Base-by-base conservation (phyloP, 441 rosid genomes). In the Populus hybrid region DNA sequence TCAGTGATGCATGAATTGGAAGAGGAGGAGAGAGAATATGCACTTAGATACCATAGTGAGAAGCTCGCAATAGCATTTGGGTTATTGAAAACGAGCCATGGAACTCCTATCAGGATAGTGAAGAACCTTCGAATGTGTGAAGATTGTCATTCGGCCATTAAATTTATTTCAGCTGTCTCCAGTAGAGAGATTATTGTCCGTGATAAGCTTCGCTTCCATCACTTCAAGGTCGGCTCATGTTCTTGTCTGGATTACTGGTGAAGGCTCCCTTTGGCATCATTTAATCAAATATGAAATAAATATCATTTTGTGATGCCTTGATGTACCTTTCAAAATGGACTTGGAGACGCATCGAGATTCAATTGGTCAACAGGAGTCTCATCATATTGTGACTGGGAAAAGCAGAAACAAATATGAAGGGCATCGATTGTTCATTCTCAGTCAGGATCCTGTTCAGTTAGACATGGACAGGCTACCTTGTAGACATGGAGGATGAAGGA, bases 1-100 rank as follows among this genome's bases (percentile, higher is more conserved):
- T 84, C 84, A 1, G 88, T 91, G 73, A 88, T 94, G 98, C 98
- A 91, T 78, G 91, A 93, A 79, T 80, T 93, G 71, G 98, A 91
- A 82, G 98, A 92, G 81, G 98, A 91, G 82, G 98, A 94, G 84
- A 91, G 87, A 81, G 98, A 91, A 46, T 80, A 79, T 24, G 91
- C 97, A n/a, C 93, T 93, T 76, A 84, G 91, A 80, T 87, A 88
- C 84, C 98, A 94, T 64, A 94, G 98, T 35, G 98, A 93, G 89
- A 94, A 91, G 88, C 93, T 94, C 8, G 98, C 98, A 18, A 85
- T 91, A 28, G 94, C 95, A 74, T 94, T 89, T 50, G 97, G 98
- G 24, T 76, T 92, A 67, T 70, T 91, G 73, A 91, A 88, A 83
- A 89, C 92, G 16, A 75, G 80, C 72, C 80, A 83, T 34, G 88